Base-by-base conservation (phyloP, 139 green algal genomes). In the Auxenochlorella pyrenoidosa region DNA sequence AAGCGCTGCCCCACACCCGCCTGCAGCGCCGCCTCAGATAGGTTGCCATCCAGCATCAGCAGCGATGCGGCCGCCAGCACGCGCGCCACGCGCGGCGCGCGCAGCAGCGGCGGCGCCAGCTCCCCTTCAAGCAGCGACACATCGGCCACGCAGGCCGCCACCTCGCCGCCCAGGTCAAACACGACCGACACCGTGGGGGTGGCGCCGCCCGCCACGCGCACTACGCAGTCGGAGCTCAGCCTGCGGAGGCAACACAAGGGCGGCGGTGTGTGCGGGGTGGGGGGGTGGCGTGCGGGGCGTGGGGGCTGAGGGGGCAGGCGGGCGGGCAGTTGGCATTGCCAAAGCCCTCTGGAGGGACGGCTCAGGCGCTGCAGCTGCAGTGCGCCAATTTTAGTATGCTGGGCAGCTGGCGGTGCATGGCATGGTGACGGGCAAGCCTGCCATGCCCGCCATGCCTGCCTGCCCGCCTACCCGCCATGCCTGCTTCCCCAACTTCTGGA, bases 81-180 rank as follows among this genome's bases (percentile, higher is more conserved):
- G 24, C 18, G n/a, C 34, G 60, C 79, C 60, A 60, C 44, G 30
- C 12, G 0, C 24, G 41, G 2, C 36, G 86, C 51, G 47, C 86
- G 76, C 36, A 59, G 72, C 75, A 95, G 66, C n/a, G 51, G 32
- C 3, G 91, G 92, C 30, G 85, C 86, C 24, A 94, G 85, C n/a
- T 82, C 58, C 32, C 44, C 18, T 87, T 95, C 92, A 75, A 94
- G 78, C 6, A 89, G 76, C 0, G 41, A 76, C 34, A 96, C 93
- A 63, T 96, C 94, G 30, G 94, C 94, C 18, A 97, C 91, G 5
- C 83, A 92, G 32, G 89, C 91, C 38, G 92, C 93, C 73, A 97
- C 94, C 76, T 97, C 94, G 6, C 93, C 94, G 28, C 43, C 47
- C 68, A 82, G 86, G 83, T 85, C 78, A 65, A 90, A 90, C 30